Evolutionary conservation across 108 stramenopile species (phyloP), one percentile per base, ranked within the genome.

Genomic region (Conticribra guillardii): DNA sequence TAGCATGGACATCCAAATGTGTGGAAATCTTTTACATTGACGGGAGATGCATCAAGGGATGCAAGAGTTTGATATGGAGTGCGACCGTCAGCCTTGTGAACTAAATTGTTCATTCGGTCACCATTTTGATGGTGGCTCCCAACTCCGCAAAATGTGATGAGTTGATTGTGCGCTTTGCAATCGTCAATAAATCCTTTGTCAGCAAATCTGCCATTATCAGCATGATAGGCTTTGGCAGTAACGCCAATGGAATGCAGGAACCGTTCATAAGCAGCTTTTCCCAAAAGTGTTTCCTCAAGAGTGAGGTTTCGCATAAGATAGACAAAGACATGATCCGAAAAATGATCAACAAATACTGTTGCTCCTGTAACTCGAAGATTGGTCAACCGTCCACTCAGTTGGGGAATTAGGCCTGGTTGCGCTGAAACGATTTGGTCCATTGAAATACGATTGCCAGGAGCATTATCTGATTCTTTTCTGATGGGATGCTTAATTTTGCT

Each of bases 331-430:
- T n/a, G 29, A 59, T 69, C 56, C 2, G 54, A 55, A 3, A 66
- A 68, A 56, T 81, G 73, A 54, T 87, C 84, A n/a, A 65, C 53
- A 51, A 87, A 77, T 7, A 85, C 58, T 0, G 87, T 71, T 14
- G 81, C 85, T 2, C 84, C 81, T 3, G 30, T 45, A 1, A 81
- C 48, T 17, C 84, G 58, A 32, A 9, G 27, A 33, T 17, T 32
- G 3, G 68, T 69, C 27, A 69, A 18, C 29, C 2, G 44, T 4
- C 56, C 68, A 31, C 19, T 59, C 57, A 69, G 57, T 21, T 69
- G 68, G 7, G 68, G 68, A 30, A 69, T 59, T 28, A 69, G 30
- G 0, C 87, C 87, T 21, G 56, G 78, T 28, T 76, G 52, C 55
- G 69, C 23, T 9, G 69, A 74, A 0, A 73, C 62, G 19, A 77